Evolutionary conservation across 139 green algal genomes (phyloP).

Genomic region (Penium margaritaceum): DNA sequence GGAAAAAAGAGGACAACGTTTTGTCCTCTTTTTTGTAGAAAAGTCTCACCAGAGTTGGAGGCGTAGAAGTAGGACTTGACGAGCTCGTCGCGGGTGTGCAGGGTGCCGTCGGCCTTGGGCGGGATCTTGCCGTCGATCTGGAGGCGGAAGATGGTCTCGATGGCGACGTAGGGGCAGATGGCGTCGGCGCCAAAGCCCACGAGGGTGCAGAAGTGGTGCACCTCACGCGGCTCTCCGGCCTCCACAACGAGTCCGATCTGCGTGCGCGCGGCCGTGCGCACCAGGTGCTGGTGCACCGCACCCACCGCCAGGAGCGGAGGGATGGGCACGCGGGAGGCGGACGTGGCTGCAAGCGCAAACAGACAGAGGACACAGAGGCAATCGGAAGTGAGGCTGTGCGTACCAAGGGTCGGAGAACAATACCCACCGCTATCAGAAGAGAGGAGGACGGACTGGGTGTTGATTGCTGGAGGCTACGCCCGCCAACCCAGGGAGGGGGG

Average conservation of each 20-base stretch:
- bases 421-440: too few relatives aligned
- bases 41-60: too few relatives aligned
- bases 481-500: too few relatives aligned
- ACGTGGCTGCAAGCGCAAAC: conserved; percentile 38
- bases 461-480: too few relatives aligned
- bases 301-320: conserved; percentile 73
- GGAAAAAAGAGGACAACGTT: too few relatives aligned
- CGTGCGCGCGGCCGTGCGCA: conserved; percentile 59
- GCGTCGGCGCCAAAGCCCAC: conserved; percentile 85
- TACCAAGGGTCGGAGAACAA: too few relatives aligned
- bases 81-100: conserved; percentile 54
- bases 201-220: conserved; percentile 90
- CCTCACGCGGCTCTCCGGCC: conserved; percentile 64
- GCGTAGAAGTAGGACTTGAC: conserved; percentile 74
- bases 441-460: too few relatives aligned
- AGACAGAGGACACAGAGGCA: too few relatives aligned
- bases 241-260: conserved; percentile 74
- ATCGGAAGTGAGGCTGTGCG: too few relatives aligned
- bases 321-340: conserved; percentile 65
- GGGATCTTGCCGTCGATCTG: conserved; percentile 43
- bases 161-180: conserved; percentile 87
- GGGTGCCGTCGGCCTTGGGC: conserved; percentile 26
- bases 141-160: conserved; percentile 58
- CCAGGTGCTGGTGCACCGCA: conserved; percentile 80
- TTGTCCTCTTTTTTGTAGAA: too few relatives aligned